Evolutionary conservation across 2,329 filamentous ascomycete genomes (phyloP).

Genomic region (Xylariaceae sp.): DNA sequence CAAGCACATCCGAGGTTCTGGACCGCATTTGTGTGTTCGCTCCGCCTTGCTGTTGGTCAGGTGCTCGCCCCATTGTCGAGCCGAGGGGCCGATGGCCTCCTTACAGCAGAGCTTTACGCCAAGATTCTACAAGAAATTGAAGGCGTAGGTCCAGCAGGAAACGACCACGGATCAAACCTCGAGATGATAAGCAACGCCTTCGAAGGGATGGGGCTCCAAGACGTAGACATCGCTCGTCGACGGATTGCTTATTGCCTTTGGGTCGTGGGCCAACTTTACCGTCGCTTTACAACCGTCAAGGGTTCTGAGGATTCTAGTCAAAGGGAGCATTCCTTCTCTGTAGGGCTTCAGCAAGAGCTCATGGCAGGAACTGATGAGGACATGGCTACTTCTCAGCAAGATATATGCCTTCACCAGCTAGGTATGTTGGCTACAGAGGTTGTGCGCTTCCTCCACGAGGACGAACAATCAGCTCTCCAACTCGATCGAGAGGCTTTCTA

Average conservation of each 20-base stretch:
- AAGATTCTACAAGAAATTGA: slow-evolving; percentile 8
- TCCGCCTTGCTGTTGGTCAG: slow-evolving; percentile 15
- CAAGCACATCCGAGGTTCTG: slow-evolving; percentile 14
- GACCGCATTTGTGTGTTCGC: slow-evolving; percentile 21
- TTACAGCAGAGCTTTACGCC: slow-evolving; percentile 16
- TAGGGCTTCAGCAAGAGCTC: too few relatives aligned
- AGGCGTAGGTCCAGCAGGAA: slow-evolving; percentile 9
- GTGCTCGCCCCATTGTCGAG: slow-evolving; percentile 8
- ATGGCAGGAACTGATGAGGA: too few relatives aligned
- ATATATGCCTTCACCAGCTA: slow-evolving; percentile 20
- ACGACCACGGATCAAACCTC: slow-evolving; percentile 7
- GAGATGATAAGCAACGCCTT: slow-evolving; percentile 4
- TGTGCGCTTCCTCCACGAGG: slow-evolving; percentile 15
- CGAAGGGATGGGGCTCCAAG: slow-evolving; percentile 6
- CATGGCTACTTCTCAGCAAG: slow-evolving; percentile 15
- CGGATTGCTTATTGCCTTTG: slow-evolving; percentile 19
- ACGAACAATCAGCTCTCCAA: slow-evolving; percentile 18
- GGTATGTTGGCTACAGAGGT: slow-evolving; percentile 21
- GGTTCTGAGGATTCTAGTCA: too few relatives aligned
- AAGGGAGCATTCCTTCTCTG: too few relatives aligned
- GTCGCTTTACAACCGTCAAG: slow-evolving; percentile 15
- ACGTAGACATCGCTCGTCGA: slow-evolving; percentile 5
- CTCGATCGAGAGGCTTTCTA: slow-evolving; percentile 16
- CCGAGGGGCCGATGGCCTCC: slow-evolving; percentile 3
- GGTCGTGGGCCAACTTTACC: slow-evolving; percentile 22